Conservation (phyloP, 2,329 filamentous ascomycete species). For the Fusarium agapanthi region DNA sequence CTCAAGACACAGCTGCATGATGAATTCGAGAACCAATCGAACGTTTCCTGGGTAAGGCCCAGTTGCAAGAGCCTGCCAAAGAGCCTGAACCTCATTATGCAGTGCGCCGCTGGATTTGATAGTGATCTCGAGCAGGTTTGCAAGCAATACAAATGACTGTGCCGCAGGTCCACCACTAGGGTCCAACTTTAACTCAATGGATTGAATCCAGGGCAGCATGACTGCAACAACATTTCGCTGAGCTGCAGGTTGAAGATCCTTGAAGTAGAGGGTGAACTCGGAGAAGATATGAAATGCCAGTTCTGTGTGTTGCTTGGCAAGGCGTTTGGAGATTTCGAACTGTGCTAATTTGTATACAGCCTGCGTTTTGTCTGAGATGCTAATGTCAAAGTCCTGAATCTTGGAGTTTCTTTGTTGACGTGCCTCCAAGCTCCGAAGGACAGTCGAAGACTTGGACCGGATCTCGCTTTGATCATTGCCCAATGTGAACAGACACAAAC, state of each 20-base stretch:
- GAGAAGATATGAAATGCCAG: constrained; percentile 94
- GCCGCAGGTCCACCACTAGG: constrained; percentile 90
- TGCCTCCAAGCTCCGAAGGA: constrained; percentile 84
- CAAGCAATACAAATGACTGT: constrained; percentile 91
- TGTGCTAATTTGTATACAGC: constrained; percentile 97
- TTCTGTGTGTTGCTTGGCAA: constrained; percentile 88
- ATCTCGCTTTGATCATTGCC: constrained; percentile 92
- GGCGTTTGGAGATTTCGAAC: constrained; percentile 91
- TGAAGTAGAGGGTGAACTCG: constrained; percentile 94
- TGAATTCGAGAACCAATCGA: constrained; percentile 92
- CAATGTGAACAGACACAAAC: constrained; percentile 88
- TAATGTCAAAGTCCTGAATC: constrained; percentile 97
- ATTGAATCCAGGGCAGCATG: constrained; percentile 95
- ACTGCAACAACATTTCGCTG: constrained; percentile 95
- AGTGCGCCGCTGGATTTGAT: constrained; percentile 88
- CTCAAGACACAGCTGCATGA: constrained; percentile 92
- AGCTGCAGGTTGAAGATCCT: constrained; percentile 80
- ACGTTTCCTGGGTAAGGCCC: constrained; percentile 94
- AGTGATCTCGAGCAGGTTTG: constrained; percentile 95
- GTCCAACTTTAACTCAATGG: constrained; percentile 90
- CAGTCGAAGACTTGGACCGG: constrained; percentile 83
- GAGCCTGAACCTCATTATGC: constrained; percentile 95
- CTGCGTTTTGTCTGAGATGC: constrained; percentile 97
- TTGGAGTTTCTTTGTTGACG: constrained; percentile 83
- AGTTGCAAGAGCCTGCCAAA: constrained; percentile 96